Base-by-base conservation (phyloP, 139 green algal species). In the Ulvella scutata region DNA sequence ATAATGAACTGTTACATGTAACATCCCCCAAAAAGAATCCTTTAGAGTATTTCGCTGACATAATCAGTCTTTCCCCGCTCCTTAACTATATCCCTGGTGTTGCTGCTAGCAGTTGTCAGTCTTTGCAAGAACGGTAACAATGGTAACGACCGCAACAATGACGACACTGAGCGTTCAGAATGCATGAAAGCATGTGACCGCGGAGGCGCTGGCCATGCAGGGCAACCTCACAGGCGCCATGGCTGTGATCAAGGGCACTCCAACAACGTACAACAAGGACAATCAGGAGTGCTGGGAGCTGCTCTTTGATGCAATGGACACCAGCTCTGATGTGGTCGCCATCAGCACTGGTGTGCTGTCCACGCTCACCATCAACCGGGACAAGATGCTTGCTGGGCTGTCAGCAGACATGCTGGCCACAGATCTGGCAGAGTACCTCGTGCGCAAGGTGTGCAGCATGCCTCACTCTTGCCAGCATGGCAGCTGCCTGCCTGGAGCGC, bases 261-360 rank as follows among this genome's bases (percentile, higher is more conserved):
- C 95, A 62, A 96, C 92, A 74, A 97, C 95, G 20, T 99, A 99
- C 87, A 99, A 99, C 89, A 97, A 97, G 80, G 95, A 99, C 87
- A 88, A 99, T 44, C 83, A 90, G 83, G 91, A 96, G 82, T 89
- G 83, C 74, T 96, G 92, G 90, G 85, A 93, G 79, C 82, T 96
- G 38, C 89, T 99, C 82, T 99, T 96, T 82, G 93, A 98, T 82
- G 90, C 87, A 9, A 87, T 97, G 39, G 94, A 98, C 79, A 96
- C 93, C 0, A 76, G 89, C 39, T 79, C 91, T 39, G 92, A 95
- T 79, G 91, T 86, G 73, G 81, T 98, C 34, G 85, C 93, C 78
- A 97, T 99, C 73, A 85, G 89, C 17, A 93, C 91, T 0, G 95
- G 95, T 4, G 93, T 98, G 77, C 81, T 97, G 38, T 85, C 74